Percentiles rank a stretch among this genome's conserved stretches.
phyloP scores from a whole-genome alignment of 164 flowering plant genomes.

The Aristolochia contorta region DNA sequence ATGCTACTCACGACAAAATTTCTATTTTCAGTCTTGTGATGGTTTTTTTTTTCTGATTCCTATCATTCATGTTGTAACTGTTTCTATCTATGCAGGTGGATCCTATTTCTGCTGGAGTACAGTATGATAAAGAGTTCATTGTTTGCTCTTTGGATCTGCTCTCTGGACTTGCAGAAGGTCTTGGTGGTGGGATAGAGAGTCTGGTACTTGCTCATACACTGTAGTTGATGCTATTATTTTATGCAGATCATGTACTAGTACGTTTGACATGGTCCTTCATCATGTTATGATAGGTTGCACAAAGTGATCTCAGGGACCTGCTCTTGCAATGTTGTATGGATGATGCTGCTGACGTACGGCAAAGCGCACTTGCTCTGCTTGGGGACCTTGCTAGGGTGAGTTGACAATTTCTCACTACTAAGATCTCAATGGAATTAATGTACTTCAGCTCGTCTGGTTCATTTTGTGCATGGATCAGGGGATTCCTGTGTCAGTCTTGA shows the following conservation, averaged over 20 bases:
- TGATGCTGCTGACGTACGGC: constrained; percentile 79
- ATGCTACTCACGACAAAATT: too few relatives aligned
- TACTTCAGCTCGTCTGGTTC: background rate
- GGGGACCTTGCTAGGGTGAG: constrained; percentile 98
- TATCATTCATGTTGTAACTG: background rate
- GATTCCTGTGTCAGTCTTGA: too few relatives aligned
- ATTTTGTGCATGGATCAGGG: too few relatives aligned
- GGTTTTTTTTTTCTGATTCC: background rate
- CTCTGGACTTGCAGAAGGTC: constrained; percentile 95
- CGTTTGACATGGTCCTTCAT: too few relatives aligned
- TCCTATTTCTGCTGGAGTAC: constrained; percentile 74
- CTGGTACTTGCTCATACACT: constrained; percentile 37
- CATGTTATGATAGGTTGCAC: constrained; percentile 51
- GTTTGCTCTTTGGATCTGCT: constrained; percentile 93
- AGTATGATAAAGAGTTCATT: constrained; percentile 85
- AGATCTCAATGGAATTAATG: background rate
- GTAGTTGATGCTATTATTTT: too few relatives aligned
- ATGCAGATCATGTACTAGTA: too few relatives aligned
- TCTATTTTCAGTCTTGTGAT: too few relatives aligned
- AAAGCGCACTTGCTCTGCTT: constrained; percentile 95
- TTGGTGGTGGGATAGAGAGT: constrained; percentile 92
- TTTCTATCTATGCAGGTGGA: constrained; percentile 47
- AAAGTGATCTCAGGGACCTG: constrained; percentile 72
- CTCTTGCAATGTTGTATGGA: constrained; percentile 93
- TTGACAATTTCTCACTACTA: constrained; percentile 8